These are phyloP conservation scores for Eurotiales sp. DNA, from an alignment of 2,329 filamentous ascomycete genomes.

Conservation along the genomic window DNA sequence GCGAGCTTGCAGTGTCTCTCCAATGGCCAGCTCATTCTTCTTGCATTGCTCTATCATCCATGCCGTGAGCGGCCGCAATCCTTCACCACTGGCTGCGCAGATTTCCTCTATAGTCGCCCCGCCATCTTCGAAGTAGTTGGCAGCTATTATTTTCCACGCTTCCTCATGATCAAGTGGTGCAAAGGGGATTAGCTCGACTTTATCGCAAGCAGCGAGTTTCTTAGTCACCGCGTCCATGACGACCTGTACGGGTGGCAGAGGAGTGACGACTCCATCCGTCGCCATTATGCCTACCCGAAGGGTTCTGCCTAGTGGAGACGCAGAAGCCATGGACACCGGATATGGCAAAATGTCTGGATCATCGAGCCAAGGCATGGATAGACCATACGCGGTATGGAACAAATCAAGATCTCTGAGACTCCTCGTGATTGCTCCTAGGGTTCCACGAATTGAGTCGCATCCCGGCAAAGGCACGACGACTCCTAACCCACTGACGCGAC, in stretches of 20 bases:
- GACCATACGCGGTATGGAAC: conserved; percentile 32
- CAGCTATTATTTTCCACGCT: conserved; percentile 43
- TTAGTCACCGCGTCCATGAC: neutral
- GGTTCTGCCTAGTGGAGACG: neutral
- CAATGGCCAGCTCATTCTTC: neutral
- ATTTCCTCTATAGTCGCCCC: neutral
- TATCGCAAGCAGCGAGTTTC: neutral
- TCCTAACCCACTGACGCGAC: conserved; percentile 14
- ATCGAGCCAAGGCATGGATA: conserved; percentile 47
- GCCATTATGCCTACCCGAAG: neutral
- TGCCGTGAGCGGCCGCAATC: neutral
- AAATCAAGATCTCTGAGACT: conserved; percentile 24
- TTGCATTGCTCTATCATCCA: neutral
- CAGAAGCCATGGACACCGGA: neutral
- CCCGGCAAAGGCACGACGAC: neutral
- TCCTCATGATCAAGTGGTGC: conserved; percentile 32
- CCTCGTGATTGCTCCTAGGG: conserved; percentile 27
- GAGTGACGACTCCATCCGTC: neutral
- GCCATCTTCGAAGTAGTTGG: neutral
- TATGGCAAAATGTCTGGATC: conserved; percentile 47
- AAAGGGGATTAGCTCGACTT: neutral
- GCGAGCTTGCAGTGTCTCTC: neutral
- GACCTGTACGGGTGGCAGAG: neutral
- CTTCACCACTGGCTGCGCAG: neutral
- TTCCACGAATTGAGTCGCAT: conserved; percentile 22